phyloP scores from a whole-genome alignment of 768 basidiomycete genomes.

The Pholiota microspora region DNA sequence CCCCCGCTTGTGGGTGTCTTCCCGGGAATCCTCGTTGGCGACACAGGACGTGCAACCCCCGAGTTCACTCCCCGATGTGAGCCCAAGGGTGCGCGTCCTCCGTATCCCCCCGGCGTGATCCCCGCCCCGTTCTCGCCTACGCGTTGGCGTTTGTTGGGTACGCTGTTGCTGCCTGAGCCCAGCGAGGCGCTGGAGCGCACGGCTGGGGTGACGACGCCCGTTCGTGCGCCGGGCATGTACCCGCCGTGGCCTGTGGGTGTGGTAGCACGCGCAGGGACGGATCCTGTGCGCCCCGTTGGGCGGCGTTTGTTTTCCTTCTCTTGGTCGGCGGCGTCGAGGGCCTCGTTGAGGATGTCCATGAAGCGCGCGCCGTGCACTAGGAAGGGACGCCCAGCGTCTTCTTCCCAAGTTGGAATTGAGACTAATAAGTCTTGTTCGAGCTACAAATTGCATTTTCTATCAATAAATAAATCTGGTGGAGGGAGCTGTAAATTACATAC shows the following conservation, averaged over 20 bases:
- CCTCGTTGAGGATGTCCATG: constrained; percentile 73
- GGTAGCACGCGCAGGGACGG: constrained; percentile 60
- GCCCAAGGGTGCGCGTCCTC: constrained; percentile 38
- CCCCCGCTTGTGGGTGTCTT: constrained; percentile 30
- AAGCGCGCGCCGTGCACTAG: constrained; percentile 84
- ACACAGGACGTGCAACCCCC: constrained; percentile 29
- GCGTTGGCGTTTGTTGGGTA: constrained; percentile 63
- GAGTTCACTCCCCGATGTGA: constrained; percentile 37
- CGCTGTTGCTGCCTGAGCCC: constrained; percentile 30
- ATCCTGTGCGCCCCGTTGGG: constrained; percentile 44
- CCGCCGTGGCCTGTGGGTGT: constrained; percentile 45
- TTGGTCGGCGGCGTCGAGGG: constrained; percentile 68
- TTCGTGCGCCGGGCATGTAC: constrained; percentile 38
- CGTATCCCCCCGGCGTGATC: too few relatives aligned
- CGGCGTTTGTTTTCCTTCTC: constrained; percentile 85
- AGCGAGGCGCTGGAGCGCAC: constrained; percentile 50
- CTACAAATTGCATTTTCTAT: constrained; percentile 46
- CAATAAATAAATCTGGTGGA: background rate
- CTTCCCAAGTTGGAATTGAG: constrained; percentile 86
- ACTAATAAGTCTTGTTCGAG: constrained; percentile 84
- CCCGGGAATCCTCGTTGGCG: constrained; percentile 51
- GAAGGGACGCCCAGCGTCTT: constrained; percentile 69
- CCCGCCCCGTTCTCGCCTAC: constrained; percentile 39
- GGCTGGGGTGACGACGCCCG: constrained; percentile 58
- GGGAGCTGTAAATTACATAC: constrained; percentile 41